Conservation (phyloP, 768 basidiomycete species). For the Amanita phalloides region DNA sequence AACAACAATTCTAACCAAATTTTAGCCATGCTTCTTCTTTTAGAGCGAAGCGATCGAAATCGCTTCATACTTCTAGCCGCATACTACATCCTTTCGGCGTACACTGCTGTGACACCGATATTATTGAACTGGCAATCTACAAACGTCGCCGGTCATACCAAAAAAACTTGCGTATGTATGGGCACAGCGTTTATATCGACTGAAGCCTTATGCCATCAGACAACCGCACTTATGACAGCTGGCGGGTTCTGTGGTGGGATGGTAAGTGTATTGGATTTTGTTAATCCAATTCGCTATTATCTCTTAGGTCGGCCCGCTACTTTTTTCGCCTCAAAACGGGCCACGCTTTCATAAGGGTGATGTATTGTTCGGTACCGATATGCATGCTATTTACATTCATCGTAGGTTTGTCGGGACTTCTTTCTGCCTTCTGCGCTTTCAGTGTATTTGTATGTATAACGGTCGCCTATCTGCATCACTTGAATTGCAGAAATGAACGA, state of each 20-base stretch:
- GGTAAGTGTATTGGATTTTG: slow-evolving; percentile 7
- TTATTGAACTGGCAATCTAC: slow-evolving; percentile 23
- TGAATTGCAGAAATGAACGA: slow-evolving; percentile 12
- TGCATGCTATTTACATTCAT: not conserved
- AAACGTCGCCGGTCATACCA: slow-evolving; percentile 24
- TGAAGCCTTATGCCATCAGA: slow-evolving; percentile 9
- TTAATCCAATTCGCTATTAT: not conserved
- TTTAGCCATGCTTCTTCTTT: slow-evolving; percentile 16
- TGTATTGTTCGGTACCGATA: not conserved
- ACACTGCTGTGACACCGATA: slow-evolving; percentile 13
- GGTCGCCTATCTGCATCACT: slow-evolving; percentile 9
- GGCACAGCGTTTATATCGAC: not conserved
- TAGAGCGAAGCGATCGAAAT: slow-evolving; percentile 15
- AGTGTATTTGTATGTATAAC: slow-evolving; percentile 11
- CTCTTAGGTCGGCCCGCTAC: slow-evolving; percentile 14
- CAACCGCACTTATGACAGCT: slow-evolving; percentile 16
- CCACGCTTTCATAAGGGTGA: slow-evolving; percentile 13
- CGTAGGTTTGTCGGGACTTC: slow-evolving; percentile 10
- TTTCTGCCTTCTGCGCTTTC: slow-evolving; percentile 11
- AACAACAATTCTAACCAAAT: not conserved
- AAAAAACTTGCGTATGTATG: slow-evolving; percentile 15
- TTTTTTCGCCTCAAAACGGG: slow-evolving; percentile 13
- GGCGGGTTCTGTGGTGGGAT: slow-evolving; percentile 17
- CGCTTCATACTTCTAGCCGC: slow-evolving; percentile 18
- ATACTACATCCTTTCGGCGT: slow-evolving; percentile 19